Evolutionary conservation across 306 rosid genomes (phyloP), one percentile per base, ranked within the genome.

Genomic region (Leucaena leucocephala): DNA sequence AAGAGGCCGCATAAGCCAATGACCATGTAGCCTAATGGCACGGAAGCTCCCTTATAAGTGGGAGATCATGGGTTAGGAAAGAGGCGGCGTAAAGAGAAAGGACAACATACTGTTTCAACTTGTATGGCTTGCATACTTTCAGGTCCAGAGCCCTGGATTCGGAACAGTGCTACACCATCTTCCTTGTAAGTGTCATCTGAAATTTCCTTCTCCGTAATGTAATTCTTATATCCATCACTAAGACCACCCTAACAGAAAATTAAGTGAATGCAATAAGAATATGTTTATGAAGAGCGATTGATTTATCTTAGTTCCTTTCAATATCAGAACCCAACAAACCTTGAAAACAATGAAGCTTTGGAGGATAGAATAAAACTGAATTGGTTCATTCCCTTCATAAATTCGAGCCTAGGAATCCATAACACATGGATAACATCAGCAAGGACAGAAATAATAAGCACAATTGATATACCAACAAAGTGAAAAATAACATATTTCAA

Each of bases 41-140:
- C 27, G 27, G 27, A 27, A 27, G 27, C 27, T 27, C 27, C 27
- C 27, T 27, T 27, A 27, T 27, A 27, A 27, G 27, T 27, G 27
- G 27, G 27, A 27, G 27, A 27, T 27, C 27, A 27, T 27, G 27
- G 27, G 27, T 27, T 27, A 0, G 27, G 27, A 27, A 27, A 27
- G 27, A 27, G 27, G 27, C 27, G 27, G 27, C 71, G 34, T 59
- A 49, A 78, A 75, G 33, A 80, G 66, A 67, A 68, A 72, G 75
- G 72, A 68, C 38, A 71, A 65, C 92, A 43, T 78, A 96, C 99
- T 3, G 96, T 59, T 42, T 93, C 94, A 43, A 93, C 93, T 93
- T 96, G 99, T 84, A 93, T 93, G 67, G 99, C 98, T 87, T 96
- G 99, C 99, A 96, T 96, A 85, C 89, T 96, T 16, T 96, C 98